Evolutionary conservation across 495 filamentous ascomycete genomes (phyloP).

Genomic region (Lentithecium fluviatile): DNA sequence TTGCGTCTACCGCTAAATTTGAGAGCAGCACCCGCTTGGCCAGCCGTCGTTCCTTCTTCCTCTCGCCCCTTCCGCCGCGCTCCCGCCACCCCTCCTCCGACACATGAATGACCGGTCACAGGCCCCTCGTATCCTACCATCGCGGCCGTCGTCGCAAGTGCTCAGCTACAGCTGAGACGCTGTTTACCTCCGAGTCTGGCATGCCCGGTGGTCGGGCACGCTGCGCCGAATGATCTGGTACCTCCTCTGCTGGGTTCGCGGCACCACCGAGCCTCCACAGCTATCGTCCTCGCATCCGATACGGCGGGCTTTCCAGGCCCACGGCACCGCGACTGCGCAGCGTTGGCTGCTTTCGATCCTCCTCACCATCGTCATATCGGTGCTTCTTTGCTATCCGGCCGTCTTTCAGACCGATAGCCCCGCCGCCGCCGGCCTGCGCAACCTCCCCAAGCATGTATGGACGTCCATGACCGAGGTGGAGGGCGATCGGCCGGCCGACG

Average conservation of each 20-base stretch:
- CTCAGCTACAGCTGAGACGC: slow-evolving; percentile 1
- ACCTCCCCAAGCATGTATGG: slow-evolving; percentile 73
- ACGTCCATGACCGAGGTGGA: slow-evolving; percentile 63
- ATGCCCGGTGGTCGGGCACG: slow-evolving; percentile 8
- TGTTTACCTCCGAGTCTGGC: not conserved
- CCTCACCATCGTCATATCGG: slow-evolving; percentile 60
- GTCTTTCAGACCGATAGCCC: slow-evolving; percentile 65
- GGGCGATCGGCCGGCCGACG: slow-evolving; percentile 43
- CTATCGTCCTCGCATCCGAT: slow-evolving; percentile 60
- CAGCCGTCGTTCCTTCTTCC: not conserved
- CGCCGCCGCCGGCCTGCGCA: slow-evolving; percentile 57
- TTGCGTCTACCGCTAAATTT: too few species aligned
- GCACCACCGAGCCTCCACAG: slow-evolving; percentile 47
- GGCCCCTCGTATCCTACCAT: not conserved
- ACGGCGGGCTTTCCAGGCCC: slow-evolving; percentile 58
- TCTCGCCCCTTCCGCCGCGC: not conserved
- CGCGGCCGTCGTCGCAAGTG: slow-evolving; percentile 12
- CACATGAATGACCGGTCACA: slow-evolving; percentile 18
- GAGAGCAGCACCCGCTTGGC: too few species aligned
- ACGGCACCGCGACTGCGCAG: slow-evolving; percentile 62
- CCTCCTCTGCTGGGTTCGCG: slow-evolving; percentile 58
- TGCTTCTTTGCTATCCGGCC: slow-evolving; percentile 64
- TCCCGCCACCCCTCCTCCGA: not conserved
- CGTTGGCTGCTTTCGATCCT: slow-evolving; percentile 66
- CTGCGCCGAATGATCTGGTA: slow-evolving; percentile 50